Evolutionary conservation across 1,284 basidiomycete species (phyloP), one percentile per base, ranked within the genome.

Genomic region (Ceratobasidium sp.): DNA sequence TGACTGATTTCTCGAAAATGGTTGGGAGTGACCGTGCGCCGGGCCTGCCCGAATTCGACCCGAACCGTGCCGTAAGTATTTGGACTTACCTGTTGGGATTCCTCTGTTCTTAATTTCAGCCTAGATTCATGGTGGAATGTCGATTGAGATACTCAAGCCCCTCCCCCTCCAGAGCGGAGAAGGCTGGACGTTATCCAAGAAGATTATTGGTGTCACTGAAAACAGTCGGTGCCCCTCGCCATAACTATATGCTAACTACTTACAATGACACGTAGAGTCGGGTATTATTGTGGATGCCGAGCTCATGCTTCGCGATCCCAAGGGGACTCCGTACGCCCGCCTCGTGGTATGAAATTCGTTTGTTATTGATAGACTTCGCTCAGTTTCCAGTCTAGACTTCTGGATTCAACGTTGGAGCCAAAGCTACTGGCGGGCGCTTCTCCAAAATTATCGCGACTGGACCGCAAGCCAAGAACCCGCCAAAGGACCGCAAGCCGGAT

Each of bases 241-340:
- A 26, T 4, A 14, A 36, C 12, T 21, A 18, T 32, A 10, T 21
- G 3, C 45, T 21, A 21, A 45, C 32, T 12, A 48, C 45, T 62
- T 12, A 62, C 32, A 21, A 8, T 46, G 12, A 26, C 21, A 18
- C 21, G 10, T 75, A 93, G 92, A 91, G 79, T 89, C 87, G 57
- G 93, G 93, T 1, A 87, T 94, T 73, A 86, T 94, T 70, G 74
- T 92, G 14, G 92, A 91, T 62, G 80, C 80, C 16, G 91, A 93
- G 78, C 83, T 84, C 53, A 77, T 84, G 1, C 85, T 94, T 41
- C 81, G 91, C 23, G 88, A 90, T 77, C 82, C 88, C 5, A 80
- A 86, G 0, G 90, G 88, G 41, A 85, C 83, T 0, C 83, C 84
- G 1, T 93, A 94, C 76, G 89, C 90, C 18, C 89, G 85, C 32